phyloP scores from a whole-genome alignment of 495 filamentous ascomycete species.

The Staphylotrichum longicolle region DNA sequence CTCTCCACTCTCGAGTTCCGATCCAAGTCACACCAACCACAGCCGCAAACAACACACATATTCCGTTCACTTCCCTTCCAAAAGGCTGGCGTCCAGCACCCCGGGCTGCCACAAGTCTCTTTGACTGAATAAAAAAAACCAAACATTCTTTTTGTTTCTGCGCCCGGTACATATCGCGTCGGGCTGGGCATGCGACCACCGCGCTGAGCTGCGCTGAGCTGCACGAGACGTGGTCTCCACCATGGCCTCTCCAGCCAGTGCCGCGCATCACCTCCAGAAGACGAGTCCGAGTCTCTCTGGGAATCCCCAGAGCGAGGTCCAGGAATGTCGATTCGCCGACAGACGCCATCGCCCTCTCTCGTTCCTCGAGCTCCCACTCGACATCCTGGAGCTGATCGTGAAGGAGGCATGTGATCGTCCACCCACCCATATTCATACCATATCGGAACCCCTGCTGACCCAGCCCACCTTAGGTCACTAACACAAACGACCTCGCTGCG shows the following conservation, averaged over 20 bases:
- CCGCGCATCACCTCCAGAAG: slow-evolving; percentile 7
- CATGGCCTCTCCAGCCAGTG: slow-evolving; percentile 10
- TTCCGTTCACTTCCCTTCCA: not conserved
- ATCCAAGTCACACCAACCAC: not conserved
- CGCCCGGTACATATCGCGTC: too few species aligned
- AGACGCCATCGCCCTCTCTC: slow-evolving; percentile 38
- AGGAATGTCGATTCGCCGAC: slow-evolving; percentile 39
- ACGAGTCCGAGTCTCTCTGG: slow-evolving; percentile 23
- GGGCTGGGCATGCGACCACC: slow-evolving; percentile 8
- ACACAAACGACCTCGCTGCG: slow-evolving; percentile 84
- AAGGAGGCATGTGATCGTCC: slow-evolving; percentile 64
- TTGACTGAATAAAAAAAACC: too few species aligned
- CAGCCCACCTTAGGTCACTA: slow-evolving; percentile 59
- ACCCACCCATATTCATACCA: not conserved
- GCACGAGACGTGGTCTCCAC: slow-evolving; percentile 11
- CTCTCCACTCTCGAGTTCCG: not conserved
- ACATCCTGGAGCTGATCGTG: slow-evolving; percentile 82
- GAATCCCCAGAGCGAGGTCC: slow-evolving; percentile 44
- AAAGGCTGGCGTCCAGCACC: not conserved
- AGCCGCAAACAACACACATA: not conserved
- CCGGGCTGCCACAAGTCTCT: too few species aligned
- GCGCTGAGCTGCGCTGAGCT: slow-evolving; percentile 15
- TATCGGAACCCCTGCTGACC: not conserved
- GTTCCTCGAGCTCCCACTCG: slow-evolving; percentile 80
- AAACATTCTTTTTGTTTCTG: too few species aligned